These are phyloP conservation scores for Oryza australiensis DNA, from an alignment of 176 grass and related monocot species.

Conservation along the genomic window DNA sequence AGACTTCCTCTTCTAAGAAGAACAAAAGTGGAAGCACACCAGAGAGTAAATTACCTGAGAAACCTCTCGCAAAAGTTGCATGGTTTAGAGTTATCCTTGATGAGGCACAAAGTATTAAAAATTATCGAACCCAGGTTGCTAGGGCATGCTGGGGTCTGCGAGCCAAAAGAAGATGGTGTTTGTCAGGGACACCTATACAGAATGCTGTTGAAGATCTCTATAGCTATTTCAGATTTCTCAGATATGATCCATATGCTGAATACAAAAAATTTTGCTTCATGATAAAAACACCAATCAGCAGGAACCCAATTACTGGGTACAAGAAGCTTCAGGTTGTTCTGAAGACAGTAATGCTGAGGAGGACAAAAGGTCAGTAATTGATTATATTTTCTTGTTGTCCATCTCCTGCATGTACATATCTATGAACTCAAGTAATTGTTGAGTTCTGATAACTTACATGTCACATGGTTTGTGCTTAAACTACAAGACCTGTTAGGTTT, in stretches of 20 bases:
- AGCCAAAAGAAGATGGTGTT: constrained; percentile 99
- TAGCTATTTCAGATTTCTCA: constrained; percentile 97
- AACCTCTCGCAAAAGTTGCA: constrained; percentile 85
- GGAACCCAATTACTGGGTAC: constrained; percentile 76
- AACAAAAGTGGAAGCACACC: constrained; percentile 40
- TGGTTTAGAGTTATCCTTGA: constrained; percentile 99
- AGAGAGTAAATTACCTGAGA: constrained; percentile 59
- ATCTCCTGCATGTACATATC: constrained; percentile 9
- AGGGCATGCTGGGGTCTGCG: constrained; percentile 95
- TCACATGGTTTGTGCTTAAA: constrained; percentile 5
- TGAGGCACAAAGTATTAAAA: constrained; percentile 99
- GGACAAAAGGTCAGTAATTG: constrained; percentile 82
- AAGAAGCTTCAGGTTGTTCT: constrained; percentile 93
- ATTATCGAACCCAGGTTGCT: constrained; percentile 92
- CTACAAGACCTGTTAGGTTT: background rate
- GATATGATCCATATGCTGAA: constrained; percentile 79
- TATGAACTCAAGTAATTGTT: constrained; percentile 7
- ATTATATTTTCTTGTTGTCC: background rate
- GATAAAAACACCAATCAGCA: constrained; percentile 89
- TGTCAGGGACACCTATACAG: constrained; percentile 98
- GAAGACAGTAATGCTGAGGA: constrained; percentile 96
- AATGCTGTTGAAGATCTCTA: constrained; percentile 97
- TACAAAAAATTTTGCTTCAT: constrained; percentile 77
- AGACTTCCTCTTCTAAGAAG: constrained; percentile 51
- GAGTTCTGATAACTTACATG: background rate